These are phyloP conservation scores for Melastoma candidum DNA, from an alignment of 441 rosid genomes.

Conservation along the genomic window DNA sequence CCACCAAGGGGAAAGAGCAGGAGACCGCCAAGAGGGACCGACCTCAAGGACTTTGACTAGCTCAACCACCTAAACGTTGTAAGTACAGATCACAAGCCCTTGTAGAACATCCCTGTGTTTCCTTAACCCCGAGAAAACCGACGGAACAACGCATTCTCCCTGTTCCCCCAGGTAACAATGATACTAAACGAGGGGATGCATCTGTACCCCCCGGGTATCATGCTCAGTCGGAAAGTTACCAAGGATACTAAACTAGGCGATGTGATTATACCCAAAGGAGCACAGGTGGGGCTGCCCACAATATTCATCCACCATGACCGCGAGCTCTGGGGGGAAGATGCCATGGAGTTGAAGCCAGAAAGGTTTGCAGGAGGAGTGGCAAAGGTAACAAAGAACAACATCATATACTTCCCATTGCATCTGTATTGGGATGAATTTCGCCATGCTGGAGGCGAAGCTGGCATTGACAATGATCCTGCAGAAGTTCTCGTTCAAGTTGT, in stretches of 20 bases:
- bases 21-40: conserved; percentile 8
- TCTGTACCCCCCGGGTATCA: conserved; percentile 3
- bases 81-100: conserved; percentile 3
- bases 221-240: background rate
- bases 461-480: conserved; percentile 35
- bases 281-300: conserved; percentile 18
- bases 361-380: conserved; percentile 35
- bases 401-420: conserved; percentile 39
- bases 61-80: too few relatives aligned
- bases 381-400: conserved; percentile 29
- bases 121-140: too few relatives aligned
- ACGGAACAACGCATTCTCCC: too few relatives aligned
- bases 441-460: conserved; percentile 39
- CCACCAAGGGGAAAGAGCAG: conserved; percentile 8
- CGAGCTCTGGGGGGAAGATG: conserved; percentile 10
- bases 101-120: background rate
- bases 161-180: too few relatives aligned
- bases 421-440: conserved; percentile 44
- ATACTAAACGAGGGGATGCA: conserved; percentile 6
- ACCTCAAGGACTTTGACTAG: conserved; percentile 7
- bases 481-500: conserved; percentile 33
- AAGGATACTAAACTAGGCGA: conserved; percentile 6
- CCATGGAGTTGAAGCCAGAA: conserved; percentile 33
- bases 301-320: conserved; percentile 24
- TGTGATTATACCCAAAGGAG: background rate